A percentile compares a stretch with the other conserved stretches of the same genome.
These are phyloP conservation scores for Knoxdaviesia proteae DNA, from an alignment of 2,329 filamentous ascomycete species.

Conservation along the genomic window DNA sequence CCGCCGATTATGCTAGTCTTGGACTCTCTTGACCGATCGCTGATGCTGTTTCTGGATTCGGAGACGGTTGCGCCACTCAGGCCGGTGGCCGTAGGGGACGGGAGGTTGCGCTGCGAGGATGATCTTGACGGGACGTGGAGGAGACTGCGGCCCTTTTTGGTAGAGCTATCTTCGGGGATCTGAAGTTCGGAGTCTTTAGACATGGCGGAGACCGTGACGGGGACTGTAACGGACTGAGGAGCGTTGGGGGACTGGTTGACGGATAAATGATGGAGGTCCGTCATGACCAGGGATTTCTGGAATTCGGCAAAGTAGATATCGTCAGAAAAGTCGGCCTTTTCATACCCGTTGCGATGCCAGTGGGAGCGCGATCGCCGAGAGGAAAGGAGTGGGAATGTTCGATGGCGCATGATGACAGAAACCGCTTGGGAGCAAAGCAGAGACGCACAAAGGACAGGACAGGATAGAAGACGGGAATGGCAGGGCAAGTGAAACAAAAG, in stretches of 20 bases:
- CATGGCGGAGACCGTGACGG: conserved; percentile 11
- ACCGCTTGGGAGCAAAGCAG: background rate
- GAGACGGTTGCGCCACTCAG: conserved; percentile 37
- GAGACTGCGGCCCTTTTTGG: conserved; percentile 29
- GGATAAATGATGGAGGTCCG: no score
- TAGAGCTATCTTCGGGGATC: conserved; percentile 19
- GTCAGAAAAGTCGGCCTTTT: no score
- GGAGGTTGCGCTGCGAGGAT: conserved; percentile 38
- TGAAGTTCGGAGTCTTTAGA: conserved; percentile 21
- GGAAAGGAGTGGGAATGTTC: no score
- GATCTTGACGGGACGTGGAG: conserved; percentile 40
- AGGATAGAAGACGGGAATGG: no score
- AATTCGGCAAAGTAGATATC: no score
- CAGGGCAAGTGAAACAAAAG: background rate
- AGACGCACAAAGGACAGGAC: background rate
- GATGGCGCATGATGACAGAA: no score
- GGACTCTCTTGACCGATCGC: conserved; percentile 43
- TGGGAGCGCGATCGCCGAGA: no score
- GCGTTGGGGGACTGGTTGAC: no score
- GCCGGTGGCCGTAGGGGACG: conserved; percentile 36
- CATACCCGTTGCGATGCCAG: no score
- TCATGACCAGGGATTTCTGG: no score
- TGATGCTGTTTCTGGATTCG: conserved; percentile 40
- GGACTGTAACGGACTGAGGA: no score
- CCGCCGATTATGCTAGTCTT: conserved; percentile 38